phyloP scores from a whole-genome alignment of 768 basidiomycete genomes.

The Suillus spraguei region DNA sequence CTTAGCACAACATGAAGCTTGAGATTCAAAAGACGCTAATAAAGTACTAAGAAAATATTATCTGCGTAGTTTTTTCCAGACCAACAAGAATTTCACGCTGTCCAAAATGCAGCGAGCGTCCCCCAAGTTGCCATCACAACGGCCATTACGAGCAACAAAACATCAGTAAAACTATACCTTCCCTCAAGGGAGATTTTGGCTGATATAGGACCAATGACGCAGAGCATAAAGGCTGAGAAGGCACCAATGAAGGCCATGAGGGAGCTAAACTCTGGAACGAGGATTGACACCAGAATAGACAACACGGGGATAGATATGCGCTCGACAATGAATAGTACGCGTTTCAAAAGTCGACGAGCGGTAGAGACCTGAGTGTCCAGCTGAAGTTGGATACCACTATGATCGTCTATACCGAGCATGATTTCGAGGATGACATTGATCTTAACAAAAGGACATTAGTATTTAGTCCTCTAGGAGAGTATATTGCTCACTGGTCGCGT shows the following conservation, averaged over 20 bases:
- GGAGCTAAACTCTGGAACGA: conserved; percentile 77
- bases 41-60: too few relatives aligned
- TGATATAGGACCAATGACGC: conserved; percentile 74
- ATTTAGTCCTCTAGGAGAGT: not conserved
- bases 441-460: conserved; percentile 35
- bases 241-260: conserved; percentile 91
- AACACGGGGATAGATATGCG: conserved; percentile 59
- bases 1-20: not conserved
- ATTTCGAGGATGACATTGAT: conserved; percentile 84
- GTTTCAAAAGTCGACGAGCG: conserved; percentile 32
- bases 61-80: not conserved
- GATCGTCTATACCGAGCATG: conserved; percentile 65
- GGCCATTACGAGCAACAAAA: conserved; percentile 50
- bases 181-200: conserved; percentile 66
- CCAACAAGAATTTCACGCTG: conserved; percentile 21
- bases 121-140: conserved; percentile 78
- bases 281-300: conserved; percentile 70
- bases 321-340: conserved; percentile 49
- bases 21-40: not conserved
- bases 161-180: conserved; percentile 54
- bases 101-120: conserved; percentile 64
- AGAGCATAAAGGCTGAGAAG: conserved; percentile 79
- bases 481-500: conserved; percentile 66
- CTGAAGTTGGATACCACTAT: conserved; percentile 28
- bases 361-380: conserved; percentile 19